Evolutionary conservation across 1,284 basidiomycete genomes (phyloP), one percentile per base, ranked within the genome.

Genomic region (Heterobasidion irregulare): DNA sequence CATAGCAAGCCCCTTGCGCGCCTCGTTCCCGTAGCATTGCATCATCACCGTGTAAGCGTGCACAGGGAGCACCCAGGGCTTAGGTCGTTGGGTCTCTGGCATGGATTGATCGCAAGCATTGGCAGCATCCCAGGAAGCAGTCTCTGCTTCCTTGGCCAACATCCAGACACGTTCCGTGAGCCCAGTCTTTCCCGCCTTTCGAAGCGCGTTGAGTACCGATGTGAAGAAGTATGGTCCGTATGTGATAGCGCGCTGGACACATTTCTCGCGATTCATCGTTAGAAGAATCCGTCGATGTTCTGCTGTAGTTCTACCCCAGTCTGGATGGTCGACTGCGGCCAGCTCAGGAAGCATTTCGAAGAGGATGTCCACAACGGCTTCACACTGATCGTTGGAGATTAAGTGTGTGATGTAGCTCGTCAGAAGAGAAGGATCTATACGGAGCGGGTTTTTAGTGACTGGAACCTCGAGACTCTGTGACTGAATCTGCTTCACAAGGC

Each of bases 21-120:
- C 72, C 62, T 83, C 75, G 0, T 68, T 65, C 1, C 72, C 77
- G 62, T 88, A 89, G 47, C 79, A 72, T 54, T 82, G 74, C 56
- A 92, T 65, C 81, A 91, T 87, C 50, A 78, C 69, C 1, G 86
- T 90, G 66, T 89, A 91, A 1, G 84, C 82, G 15, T 82, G 73
- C 2, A 83, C 69, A 3, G 85, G 79, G 26, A 91, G 68, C 55
- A 72, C 72, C 86, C 88, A 89, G 0, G 82, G 79, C 38, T 68
- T 59, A 16, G 57, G 58, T 4, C 26, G 16, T 32, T 16, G 16
- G 26, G 15, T 26, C 18, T 10, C 12, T n/a, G 38, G 38, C 10
- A n/a, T 7, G 3, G 38, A 41, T 6, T 3, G 61, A 62, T 41
- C 38, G 38, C 38, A 10, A 41, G 12, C 12, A 41, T 10, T 12